Conservation (phyloP, 2,329 filamentous ascomycete species). For the Venturia carpophila region DNA sequence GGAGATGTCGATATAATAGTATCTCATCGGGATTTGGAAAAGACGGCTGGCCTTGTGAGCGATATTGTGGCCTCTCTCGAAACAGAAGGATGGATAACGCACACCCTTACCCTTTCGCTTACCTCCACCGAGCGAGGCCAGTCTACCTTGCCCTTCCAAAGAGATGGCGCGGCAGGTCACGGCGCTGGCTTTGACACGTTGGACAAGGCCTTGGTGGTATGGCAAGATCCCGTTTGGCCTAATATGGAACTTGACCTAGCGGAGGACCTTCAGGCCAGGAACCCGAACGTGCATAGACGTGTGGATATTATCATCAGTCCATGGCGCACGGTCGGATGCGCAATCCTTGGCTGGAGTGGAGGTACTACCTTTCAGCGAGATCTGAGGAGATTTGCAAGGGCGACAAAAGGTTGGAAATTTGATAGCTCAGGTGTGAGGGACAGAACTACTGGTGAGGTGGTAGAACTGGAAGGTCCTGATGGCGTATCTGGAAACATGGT, state of each 20-base stretch:
- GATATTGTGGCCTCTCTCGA: conserved; percentile 68
- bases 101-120: conserved; percentile 65
- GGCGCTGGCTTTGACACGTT: conserved; percentile 84
- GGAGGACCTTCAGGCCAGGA: conserved; percentile 41
- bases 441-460: conserved; percentile 57
- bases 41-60: conserved; percentile 62
- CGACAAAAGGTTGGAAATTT: conserved; percentile 69
- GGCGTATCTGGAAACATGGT: conserved; percentile 39
- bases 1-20: conserved; percentile 85
- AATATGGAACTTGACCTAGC: conserved; percentile 32
- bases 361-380: conserved; percentile 88
- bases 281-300: conserved; percentile 68
- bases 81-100: conserved; percentile 62
- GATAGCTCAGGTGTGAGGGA: conserved; percentile 80
- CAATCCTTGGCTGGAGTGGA: conserved; percentile 79
- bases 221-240: conserved; percentile 60
- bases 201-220: conserved; percentile 88
- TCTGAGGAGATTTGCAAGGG: conserved; percentile 69
- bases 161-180: conserved; percentile 51
- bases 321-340: conserved; percentile 83
- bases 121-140: conserved; percentile 68
- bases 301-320: conserved; percentile 89
- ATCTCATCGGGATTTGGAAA: conserved; percentile 62
- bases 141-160: conserved; percentile 48
- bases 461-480: conserved; percentile 54